Base-by-base conservation (phyloP, 805 yeast species). In the Saccharomycopsis guyanensis region DNA sequence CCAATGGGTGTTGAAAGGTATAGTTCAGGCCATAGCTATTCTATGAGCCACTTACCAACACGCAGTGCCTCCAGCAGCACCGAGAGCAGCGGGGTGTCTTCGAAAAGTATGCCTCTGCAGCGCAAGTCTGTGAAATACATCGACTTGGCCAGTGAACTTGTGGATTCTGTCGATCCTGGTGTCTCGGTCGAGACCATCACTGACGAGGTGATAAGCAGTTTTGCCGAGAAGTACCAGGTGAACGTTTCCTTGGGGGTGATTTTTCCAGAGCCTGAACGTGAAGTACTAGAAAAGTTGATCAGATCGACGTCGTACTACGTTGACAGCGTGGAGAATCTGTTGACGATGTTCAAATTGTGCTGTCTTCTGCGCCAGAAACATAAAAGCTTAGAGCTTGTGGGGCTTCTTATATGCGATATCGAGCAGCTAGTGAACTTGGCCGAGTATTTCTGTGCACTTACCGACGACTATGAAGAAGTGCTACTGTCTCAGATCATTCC, bases 351-450 rank as follows among this genome's bases (percentile, higher is more conserved):
- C 41, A 45, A 35, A 27, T 16, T 38, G n/a, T 42, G 36, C 32
- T 49, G 52, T 42, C 34, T 49, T 12, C 38, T 45, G 4, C 41
- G 49, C 12, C 52, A 45, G 22, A 45, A 49, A 16, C 52, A 49
- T 25, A 42, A 46, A 20, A 40, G 46, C 8, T 15, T 49, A 8
- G 42, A 42, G 18, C 36, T 35, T 6, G 35, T 45, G 33, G 52
- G 48, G 3, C 34, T 49, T n/a, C 22, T 49, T 31, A 22, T 49
- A 3, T 49, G 52, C 29, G 52, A 49, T 25, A 34, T 49, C 31
- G 52, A 49, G 25, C 46, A 45, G 25, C 20, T 49, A 10, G 45
- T 45, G 27, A 45, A 22, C 27, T 31, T 49, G 16, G 18, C 38
- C 29, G 49, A 49, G 20, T 49, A 37, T 27, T 49, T 49, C 25